Conservation (phyloP, 139 green algal genomes). For the Zygnema circumcarinatum region DNA sequence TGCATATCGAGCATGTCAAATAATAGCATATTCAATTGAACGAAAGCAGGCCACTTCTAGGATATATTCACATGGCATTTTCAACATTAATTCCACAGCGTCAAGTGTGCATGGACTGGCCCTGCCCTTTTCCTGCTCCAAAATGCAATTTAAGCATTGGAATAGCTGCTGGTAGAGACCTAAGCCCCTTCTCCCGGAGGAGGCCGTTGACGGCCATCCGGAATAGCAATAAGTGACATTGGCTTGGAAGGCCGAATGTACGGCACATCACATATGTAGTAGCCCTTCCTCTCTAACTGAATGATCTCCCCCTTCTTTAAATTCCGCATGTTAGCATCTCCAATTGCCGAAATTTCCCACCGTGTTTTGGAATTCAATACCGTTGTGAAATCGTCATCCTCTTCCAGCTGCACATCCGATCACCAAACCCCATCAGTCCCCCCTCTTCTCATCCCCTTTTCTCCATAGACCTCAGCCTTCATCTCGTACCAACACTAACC, state of each 20-base stretch:
- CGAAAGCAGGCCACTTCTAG: too few relatives aligned
- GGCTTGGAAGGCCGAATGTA: slow-evolving; percentile 67
- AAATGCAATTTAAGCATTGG: too few relatives aligned
- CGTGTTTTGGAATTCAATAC: slow-evolving; percentile 67
- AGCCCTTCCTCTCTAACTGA: slow-evolving; percentile 97
- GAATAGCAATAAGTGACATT: slow-evolving; percentile 91
- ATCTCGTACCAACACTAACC: too few relatives aligned
- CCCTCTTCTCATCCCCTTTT: background rate
- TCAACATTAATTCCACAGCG: too few relatives aligned
- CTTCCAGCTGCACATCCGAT: slow-evolving; percentile 77
- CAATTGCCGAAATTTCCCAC: slow-evolving; percentile 68
- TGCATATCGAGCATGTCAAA: too few relatives aligned
- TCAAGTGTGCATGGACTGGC: too few relatives aligned
- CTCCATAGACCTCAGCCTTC: too few relatives aligned
- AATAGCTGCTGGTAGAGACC: too few relatives aligned
- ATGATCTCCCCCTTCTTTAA: slow-evolving; percentile 92
- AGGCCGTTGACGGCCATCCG: slow-evolving; percentile 79
- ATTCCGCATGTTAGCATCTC: slow-evolving; percentile 92
- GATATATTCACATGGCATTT: too few relatives aligned
- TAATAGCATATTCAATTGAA: too few relatives aligned
- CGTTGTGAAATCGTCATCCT: slow-evolving; percentile 87
- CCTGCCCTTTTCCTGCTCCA: too few relatives aligned
- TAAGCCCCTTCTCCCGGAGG: slow-evolving; percentile 13
- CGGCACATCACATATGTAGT: slow-evolving; percentile 91
- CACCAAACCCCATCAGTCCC: slow-evolving; percentile 3